Base-by-base conservation (phyloP, 768 basidiomycete genomes). In the Auricularia sp. region DNA sequence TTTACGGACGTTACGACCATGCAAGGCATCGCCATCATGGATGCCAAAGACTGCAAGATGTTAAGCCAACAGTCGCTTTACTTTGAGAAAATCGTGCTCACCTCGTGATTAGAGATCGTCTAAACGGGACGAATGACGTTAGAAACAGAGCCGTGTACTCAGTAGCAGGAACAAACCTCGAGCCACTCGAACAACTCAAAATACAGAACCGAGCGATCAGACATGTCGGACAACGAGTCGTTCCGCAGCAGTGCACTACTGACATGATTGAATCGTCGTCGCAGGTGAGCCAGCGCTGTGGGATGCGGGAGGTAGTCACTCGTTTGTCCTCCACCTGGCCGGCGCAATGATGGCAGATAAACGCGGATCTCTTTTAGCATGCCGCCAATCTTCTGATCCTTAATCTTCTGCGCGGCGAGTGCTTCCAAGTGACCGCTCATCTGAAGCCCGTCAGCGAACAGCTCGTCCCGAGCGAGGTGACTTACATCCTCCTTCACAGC, bases 1-100 rank as follows among this genome's bases (percentile, higher is more conserved):
- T 88, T 88, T 62, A 85, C 81, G 21, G 87, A 87, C 3, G 81
- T 79, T 21, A 85, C 83, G n/a, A 86, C 85, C 93, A 94, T 94
- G 71, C 91, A 92, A 5, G 93, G 93, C 92, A 95, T 96, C 1
- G 91, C 93, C 85, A 96, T 91, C 89, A 95, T 94, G 66, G 90
- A 91, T 16, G 92, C 92, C 47, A 97, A 76, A 4, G 92, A 51
- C 47, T 51, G 47, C 18, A 10, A 18, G 14, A 12, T 18, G 39
- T 14, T 42, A 18, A 29, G 29, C 29, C 29, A 2, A 29, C 29
- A 29, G 47, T 51, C 14, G 10, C 16, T 16, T 14, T 6, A 21
- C 11, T 51, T 5, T 8, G 47, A 51, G 21, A 6, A 1, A 51
- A 51, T 51, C 18, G 12, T 6, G 18, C 47, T 16, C 14, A 51